phyloP scores from a whole-genome alignment of 768 basidiomycete species.

The Auriscalpium vulgare region DNA sequence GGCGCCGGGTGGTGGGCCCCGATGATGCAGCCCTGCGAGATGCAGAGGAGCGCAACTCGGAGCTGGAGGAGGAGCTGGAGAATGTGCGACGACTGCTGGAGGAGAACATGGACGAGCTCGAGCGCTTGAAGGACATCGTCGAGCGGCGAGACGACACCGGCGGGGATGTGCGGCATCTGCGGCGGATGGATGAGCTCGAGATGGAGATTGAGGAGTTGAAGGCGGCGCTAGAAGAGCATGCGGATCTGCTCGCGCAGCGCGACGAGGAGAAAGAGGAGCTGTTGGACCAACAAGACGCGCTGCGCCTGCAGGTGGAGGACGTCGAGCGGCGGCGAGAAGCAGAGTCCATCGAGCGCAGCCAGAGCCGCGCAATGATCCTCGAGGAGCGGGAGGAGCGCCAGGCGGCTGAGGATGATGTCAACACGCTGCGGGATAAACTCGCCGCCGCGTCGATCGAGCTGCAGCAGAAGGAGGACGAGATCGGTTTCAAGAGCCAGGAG shows the following conservation, averaged over 20 bases:
- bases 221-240: conserved; percentile 48
- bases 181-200: conserved; percentile 50
- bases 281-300: conserved; percentile 52
- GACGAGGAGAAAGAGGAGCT: conserved; percentile 73
- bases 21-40: conserved; percentile 49
- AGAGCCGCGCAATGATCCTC: conserved; percentile 61
- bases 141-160: conserved; percentile 41
- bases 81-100: conserved; percentile 60
- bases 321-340: conserved; percentile 53
- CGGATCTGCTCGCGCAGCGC: conserved; percentile 42
- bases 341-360: conserved; percentile 59
- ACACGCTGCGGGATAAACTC: conserved; percentile 64
- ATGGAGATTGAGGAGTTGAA: conserved; percentile 57
- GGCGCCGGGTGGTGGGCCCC: conserved; percentile 32
- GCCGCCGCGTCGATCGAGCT: conserved; percentile 78
- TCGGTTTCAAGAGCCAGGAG: conserved; percentile 70
- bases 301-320: conserved; percentile 62
- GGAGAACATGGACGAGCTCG: conserved; percentile 81
- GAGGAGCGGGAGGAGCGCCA: conserved; percentile 72
- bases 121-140: conserved; percentile 60
- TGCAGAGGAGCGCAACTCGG: conserved; percentile 51
- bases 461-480: conserved; percentile 81
- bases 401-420: conserved; percentile 71
- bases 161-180: conserved; percentile 36
- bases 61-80: conserved; percentile 69